Evolutionary conservation across 345 rosid species (phyloP), one percentile per base, ranked within the genome.

Genomic region (Chamaenerion angustifolium): DNA sequence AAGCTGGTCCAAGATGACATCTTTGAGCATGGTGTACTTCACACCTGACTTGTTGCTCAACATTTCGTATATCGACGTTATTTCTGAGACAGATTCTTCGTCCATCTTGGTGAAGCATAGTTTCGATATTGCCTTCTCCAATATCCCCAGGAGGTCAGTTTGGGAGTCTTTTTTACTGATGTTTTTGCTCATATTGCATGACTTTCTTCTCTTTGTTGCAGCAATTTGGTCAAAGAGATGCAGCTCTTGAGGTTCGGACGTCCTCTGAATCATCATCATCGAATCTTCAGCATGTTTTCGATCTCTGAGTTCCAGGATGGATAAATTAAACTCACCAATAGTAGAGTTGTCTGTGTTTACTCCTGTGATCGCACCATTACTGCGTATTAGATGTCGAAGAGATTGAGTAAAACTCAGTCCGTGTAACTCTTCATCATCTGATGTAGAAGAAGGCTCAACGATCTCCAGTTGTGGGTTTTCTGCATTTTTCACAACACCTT

Each of bases 1-100:
- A 25, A 89, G 73, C 59, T 79, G 94, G 43, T 89, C 90, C 9
- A 85, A 67, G 42, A 89, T 73, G 54, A 77, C 76, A 58, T 85
- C 83, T 64, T 78, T 85, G 41, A 89, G 63, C 69, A 83, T 71
- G 14, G 56, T 48, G 37, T 82, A 83, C 46, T 81, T 89, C 52
- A 64, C 57, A 52, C 88, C 94, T n/a, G 62, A 60, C 64, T 70
- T 81, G 10, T 56, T 49, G 66, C 73, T 73, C 50, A 89, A 61
- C 76, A 83, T 77, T 63, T 80, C 70, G 43, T 77, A 89, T 21
- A 79, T 69, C 46, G 79, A 59, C 42, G 79, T 71, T 42, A 85
- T 76, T 68, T 89, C 83, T 6, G 75, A 46, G 9, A 77, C 75
- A 51, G 77, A 81, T 31, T 80, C 77, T 57, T 83, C 76, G 46